Conservation (phyloP, 108 stramenopile species). For the Fragilariopsis cylindrus region DNA sequence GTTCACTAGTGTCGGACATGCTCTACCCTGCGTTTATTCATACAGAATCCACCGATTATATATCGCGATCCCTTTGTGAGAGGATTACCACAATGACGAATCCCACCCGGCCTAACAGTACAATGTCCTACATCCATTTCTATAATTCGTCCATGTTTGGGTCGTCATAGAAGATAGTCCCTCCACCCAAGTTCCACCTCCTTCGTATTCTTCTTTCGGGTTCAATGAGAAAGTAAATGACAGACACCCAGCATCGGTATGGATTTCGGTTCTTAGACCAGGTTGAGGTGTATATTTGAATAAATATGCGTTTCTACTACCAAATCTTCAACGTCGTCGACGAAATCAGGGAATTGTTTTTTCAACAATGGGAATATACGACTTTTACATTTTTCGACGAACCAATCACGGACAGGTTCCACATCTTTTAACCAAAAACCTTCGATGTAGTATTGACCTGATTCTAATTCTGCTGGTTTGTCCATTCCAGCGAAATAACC, state of each 20-base stretch:
- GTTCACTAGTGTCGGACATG: slow-evolving; percentile 43
- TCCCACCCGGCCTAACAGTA: slow-evolving; percentile 57
- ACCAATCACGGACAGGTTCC: slow-evolving; percentile 53
- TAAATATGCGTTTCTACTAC: slow-evolving; percentile 55
- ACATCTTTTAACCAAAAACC: slow-evolving; percentile 59
- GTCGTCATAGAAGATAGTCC: slow-evolving; percentile 17
- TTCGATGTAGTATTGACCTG: slow-evolving; percentile 52
- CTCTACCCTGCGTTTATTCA: slow-evolving; percentile 47
- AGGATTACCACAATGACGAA: slow-evolving; percentile 56
- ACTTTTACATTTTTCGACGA: slow-evolving; percentile 33
- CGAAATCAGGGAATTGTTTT: slow-evolving; percentile 43
- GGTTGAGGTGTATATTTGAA: slow-evolving; percentile 58
- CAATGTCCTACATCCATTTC: slow-evolving; percentile 51
- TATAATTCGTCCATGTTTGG: slow-evolving; percentile 15
- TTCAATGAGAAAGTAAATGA: slow-evolving; percentile 55
- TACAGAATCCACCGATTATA: slow-evolving; percentile 62
- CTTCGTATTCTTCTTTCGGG: slow-evolving; percentile 40
- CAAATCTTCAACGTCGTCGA: slow-evolving; percentile 23
- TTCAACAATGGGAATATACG: slow-evolving; percentile 50
- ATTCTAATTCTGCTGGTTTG: slow-evolving; percentile 35
- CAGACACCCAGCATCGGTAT: slow-evolving; percentile 60
- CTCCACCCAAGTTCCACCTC: slow-evolving; percentile 57
- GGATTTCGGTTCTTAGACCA: slow-evolving; percentile 55
- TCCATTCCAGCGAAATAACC: slow-evolving; percentile 32
- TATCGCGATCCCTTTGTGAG: slow-evolving; percentile 48